Evolutionary conservation across 2,329 filamentous ascomycete genomes (phyloP), one percentile per base, ranked within the genome.

Genomic region (Claviceps sp.): DNA sequence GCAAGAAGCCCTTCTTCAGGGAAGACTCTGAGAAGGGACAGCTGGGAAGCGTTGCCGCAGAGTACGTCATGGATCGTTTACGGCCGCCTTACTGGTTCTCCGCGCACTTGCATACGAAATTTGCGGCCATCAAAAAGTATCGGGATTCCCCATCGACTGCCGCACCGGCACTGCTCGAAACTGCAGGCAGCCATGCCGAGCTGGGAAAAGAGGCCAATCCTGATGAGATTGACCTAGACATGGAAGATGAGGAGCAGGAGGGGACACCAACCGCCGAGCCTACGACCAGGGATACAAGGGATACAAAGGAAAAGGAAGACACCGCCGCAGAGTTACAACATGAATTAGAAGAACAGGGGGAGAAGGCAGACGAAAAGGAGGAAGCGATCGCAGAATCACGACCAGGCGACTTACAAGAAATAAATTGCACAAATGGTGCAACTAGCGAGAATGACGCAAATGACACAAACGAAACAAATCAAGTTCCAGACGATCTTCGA

Each of bases 21-120:
- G 69, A 78, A 48, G 93, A 98, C 65, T 89, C 88, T 1, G 71
- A 73, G 47, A 79, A 82, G 39, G 88, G 88, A 0, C 82, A 74
- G 8, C 71, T 98, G 22, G 93, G 93, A 0, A 97, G 80, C 59
- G 71, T 79, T 36, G 91, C 91, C 0, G 90, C 90, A 0, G 80
- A 79, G 61, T 80, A 85, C 58, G 82, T 95, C 20, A 77, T 97
- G 67, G 83, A 95, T 62, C 78, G 86, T 34, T 68, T 98, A 50
- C 77, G 88, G 50, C 93, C 93, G 9, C 76, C 77, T 0, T 85
- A 88, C 64, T 98, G 93, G 93, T 96, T 97, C 64, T 85, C 86
- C 39, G 93, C 90, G 2, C 93, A 98, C 67, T 68, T 97, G 69
- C 93, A 98, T 67, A 83, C 86, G 71, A 94, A 91, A 63, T 97